Conservation (phyloP, 129 eudicot species). For the Gnaphalium uliginosum region DNA sequence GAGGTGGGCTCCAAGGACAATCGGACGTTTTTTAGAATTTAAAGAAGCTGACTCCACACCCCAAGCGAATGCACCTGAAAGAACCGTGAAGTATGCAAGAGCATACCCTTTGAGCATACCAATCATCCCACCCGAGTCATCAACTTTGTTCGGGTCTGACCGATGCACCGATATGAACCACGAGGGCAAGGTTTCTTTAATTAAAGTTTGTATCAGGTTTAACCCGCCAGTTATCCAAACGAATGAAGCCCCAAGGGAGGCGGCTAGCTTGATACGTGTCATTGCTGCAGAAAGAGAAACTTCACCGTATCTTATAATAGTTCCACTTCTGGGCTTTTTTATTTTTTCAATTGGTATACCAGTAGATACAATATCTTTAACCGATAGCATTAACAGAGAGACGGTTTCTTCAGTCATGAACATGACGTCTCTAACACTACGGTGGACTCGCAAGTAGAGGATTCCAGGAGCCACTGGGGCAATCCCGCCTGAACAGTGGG, state of each 20-base stretch:
- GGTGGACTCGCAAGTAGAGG: constrained; percentile 83
- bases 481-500: constrained; percentile 68
- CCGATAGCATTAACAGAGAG: constrained; percentile 68
- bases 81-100: constrained; percentile 72
- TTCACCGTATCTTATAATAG: constrained; percentile 66
- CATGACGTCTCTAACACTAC: constrained; percentile 64
- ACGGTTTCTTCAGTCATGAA: constrained; percentile 78
- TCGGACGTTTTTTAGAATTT: constrained; percentile 46
- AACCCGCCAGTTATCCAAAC: constrained; percentile 84
- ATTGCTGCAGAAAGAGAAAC: constrained; percentile 80
- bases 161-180: constrained; percentile 74
- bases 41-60: constrained; percentile 57
- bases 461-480: constrained; percentile 97
- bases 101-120: constrained; percentile 81
- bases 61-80: constrained; percentile 77
- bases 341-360: constrained; percentile 51
- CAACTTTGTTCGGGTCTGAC: constrained; percentile 37
- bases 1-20: constrained; percentile 56
- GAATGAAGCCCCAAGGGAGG: constrained; percentile 77
- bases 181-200: constrained; percentile 76
- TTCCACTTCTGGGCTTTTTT: constrained; percentile 48
- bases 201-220: constrained; percentile 52
- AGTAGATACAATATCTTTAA: constrained; percentile 56
- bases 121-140: constrained; percentile 55
- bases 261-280: constrained; percentile 79